Evolutionary conservation across 345 rosid genomes (phyloP), one percentile per base, ranked within the genome.

Genomic region (Populus simonii): DNA sequence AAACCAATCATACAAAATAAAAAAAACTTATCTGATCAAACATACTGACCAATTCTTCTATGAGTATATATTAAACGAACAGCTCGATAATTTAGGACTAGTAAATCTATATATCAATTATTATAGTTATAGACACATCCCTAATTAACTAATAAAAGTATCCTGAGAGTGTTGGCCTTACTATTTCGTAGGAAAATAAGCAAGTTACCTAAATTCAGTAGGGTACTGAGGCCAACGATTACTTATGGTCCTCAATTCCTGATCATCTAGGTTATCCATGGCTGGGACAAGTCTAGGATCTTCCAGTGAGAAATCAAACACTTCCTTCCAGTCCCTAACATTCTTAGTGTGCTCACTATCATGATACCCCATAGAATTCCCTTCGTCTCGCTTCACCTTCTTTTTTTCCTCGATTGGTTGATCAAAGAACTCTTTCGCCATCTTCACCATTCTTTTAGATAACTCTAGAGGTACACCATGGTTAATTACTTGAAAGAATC

Each of bases 281-380:
- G 91, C 90, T 20, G 92, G 91, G 38, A 90, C 16, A 17, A 85
- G 7, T 22, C 86, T 85, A 0, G 92, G 90, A 73, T 92, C 87
- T 70, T 86, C 83, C 45, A 85, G 71, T 67, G 80, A 80, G 55
- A 87, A 59, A 80, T 92, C 92, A 53, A 92, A 92, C 7, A 90
- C 90, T 76, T 92, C 90, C 73, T 86, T 89, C 92, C 89, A 92
- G 73, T 89, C 92, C 83, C 88, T 90, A 8, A 89, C 86, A 68
- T 87, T 91, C 84, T 89, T 87, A 11, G 92, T 92, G 71, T 87
- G 93, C 79, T 92, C 92, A 51, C 82, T 74, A 43, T 92, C 92
- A 75, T 89, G 81, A 76, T 90, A 92, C 59, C 94, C 94, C 55
- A 88, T 76, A 4, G 85, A 83, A 38, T 79, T 79, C 77, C 69